A percentile compares a stretch with the other conserved stretches of the same genome.
These are phyloP conservation scores for Sergeia podlipaevii DNA, from an alignment of 208 protist genomes.

Conservation along the genomic window DNA sequence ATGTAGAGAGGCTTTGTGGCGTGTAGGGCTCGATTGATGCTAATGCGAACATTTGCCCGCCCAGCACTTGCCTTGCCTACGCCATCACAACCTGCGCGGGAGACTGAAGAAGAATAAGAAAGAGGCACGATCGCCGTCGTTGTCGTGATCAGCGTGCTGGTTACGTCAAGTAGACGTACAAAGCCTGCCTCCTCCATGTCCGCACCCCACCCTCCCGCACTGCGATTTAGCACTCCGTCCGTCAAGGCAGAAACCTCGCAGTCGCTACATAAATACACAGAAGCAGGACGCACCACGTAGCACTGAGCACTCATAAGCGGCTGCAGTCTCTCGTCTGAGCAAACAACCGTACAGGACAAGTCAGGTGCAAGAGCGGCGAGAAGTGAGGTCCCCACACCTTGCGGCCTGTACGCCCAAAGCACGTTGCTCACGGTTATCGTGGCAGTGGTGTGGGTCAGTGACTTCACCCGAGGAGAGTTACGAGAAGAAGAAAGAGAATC, in stretches of 20 bases:
- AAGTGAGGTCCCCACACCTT: conserved; percentile 16
- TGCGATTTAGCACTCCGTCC: conserved; percentile 16
- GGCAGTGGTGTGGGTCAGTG: neutral
- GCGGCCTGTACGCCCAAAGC: conserved; percentile 26
- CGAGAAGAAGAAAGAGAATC: too few species aligned
- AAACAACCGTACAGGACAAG: neutral
- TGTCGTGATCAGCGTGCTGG: too few species aligned
- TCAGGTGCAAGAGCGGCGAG: conserved; percentile 13
- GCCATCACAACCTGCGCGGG: too few species aligned
- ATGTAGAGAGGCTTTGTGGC: conserved; percentile 26
- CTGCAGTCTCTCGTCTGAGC: neutral
- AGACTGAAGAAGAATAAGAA: too few species aligned
- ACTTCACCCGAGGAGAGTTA: too few species aligned
- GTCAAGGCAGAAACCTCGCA: conserved; percentile 26
- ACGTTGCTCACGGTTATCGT: conserved; percentile 13
- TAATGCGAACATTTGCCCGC: too few species aligned
- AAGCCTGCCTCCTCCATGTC: conserved; percentile 32
- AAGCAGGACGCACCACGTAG: neutral
- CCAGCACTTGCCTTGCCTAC: neutral
- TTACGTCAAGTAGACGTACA: conserved; percentile 24
- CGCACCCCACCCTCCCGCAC: conserved; percentile 20
- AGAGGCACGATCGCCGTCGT: too few species aligned
- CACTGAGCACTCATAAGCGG: neutral
- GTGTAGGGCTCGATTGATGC: neutral
- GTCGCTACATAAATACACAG: conserved; percentile 35